Percentiles rank a stretch among this genome's conserved stretches.
phyloP scores from a whole-genome alignment of 345 rosid genomes.

The Hirschfeldia incana region DNA sequence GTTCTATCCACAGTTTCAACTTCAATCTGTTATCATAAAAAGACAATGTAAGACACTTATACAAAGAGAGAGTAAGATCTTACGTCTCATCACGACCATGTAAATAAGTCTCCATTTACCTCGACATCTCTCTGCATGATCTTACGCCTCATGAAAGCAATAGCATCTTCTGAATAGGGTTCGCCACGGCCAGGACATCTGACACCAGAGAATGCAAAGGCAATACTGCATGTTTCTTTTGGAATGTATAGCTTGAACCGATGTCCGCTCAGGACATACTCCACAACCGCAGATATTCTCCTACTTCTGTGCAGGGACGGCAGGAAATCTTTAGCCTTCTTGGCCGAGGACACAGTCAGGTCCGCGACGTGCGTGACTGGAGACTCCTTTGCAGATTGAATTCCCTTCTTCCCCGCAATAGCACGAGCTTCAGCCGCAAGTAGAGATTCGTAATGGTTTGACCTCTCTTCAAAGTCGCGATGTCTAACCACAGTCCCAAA shows the following conservation, averaged over 20 bases:
- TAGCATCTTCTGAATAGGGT: constrained; percentile 92
- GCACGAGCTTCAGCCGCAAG: constrained; percentile 96
- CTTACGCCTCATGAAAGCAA: constrained; percentile 87
- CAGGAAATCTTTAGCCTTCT: constrained; percentile 90
- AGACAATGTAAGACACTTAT: constrained; percentile 20
- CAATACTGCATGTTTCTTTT: constrained; percentile 92
- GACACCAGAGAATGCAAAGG: constrained; percentile 96
- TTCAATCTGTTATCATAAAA: constrained; percentile 58
- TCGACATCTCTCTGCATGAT: constrained; percentile 98
- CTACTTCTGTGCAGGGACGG: constrained; percentile 77
- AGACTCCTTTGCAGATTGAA: constrained; percentile 80
- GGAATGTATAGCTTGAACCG: constrained; percentile 93
- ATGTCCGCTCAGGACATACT: constrained; percentile 96
- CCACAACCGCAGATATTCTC: constrained; percentile 83
- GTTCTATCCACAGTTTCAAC: constrained; percentile 95
- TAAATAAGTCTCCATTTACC: constrained; percentile 44
- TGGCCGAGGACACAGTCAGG: constrained; percentile 66
- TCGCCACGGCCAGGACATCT: constrained; percentile 96
- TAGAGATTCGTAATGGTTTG: constrained; percentile 86
- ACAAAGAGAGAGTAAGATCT: neutral
- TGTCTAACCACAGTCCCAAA: constrained; percentile 76
- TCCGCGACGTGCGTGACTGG: constrained; percentile 80
- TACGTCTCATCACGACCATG: neutral
- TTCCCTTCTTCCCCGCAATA: constrained; percentile 65
- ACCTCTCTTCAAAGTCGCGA: constrained; percentile 96